A percentile compares a stretch with the other conserved stretches of the same genome.
phyloP scores from a whole-genome alignment of 2,329 filamentous ascomycete genomes.

The Aspergillus persii region DNA sequence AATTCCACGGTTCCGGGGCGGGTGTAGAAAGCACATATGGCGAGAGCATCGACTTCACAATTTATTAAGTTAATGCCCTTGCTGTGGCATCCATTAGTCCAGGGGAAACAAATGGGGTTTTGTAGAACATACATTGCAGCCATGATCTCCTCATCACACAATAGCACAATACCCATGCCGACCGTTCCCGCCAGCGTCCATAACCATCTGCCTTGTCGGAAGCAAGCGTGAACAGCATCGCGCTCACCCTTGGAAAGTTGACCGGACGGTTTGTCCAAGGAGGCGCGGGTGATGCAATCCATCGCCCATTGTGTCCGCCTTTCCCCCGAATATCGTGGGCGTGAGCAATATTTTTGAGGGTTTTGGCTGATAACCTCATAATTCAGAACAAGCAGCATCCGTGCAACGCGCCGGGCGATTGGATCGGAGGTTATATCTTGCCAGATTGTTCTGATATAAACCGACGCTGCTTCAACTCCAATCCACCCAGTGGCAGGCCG shows the following conservation, averaged over 20 bases:
- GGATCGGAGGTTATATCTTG: not conserved
- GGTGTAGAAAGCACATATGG: constrained; percentile 1
- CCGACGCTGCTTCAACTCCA: not conserved
- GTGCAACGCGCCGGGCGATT: not conserved
- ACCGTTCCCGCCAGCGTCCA: no score
- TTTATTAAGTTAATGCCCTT: not conserved
- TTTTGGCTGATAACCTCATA: not conserved
- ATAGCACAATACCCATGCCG: not conserved
- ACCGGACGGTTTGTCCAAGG: no score
- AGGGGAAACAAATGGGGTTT: not conserved
- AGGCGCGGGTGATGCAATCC: no score
- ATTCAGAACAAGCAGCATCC: not conserved
- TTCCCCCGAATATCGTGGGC: no score
- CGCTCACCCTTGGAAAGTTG: no score
- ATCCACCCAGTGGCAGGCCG: not conserved
- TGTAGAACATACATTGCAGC: not conserved
- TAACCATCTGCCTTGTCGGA: no score
- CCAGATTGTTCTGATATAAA: not conserved
- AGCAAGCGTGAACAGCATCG: no score
- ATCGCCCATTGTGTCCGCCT: no score
- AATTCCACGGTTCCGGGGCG: not conserved
- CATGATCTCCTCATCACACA: not conserved
- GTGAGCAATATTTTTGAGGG: no score
- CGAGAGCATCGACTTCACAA: not conserved
- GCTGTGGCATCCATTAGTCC: not conserved